A percentile compares a stretch with the other conserved stretches of the same genome.
These are phyloP conservation scores for Linnemannia hyalina DNA, from an alignment of 192 early-diverging fungal species.

Conservation along the genomic window DNA sequence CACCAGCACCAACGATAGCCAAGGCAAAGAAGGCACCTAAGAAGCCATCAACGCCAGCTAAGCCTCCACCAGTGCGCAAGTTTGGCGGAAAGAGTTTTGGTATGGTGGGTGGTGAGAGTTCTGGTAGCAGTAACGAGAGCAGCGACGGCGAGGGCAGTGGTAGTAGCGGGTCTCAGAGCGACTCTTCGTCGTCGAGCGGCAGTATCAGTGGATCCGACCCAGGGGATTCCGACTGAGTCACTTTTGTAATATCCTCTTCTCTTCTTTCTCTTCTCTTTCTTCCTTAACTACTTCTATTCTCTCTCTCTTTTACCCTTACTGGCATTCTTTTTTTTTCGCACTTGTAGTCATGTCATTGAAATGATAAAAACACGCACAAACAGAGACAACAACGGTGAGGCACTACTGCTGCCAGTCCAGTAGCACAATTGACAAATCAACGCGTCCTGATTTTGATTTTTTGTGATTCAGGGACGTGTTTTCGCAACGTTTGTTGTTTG, in stretches of 20 bases:
- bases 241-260: neutral
- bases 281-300: neutral
- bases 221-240: constrained; percentile 27
- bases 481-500: neutral
- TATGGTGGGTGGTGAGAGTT: constrained; percentile 40
- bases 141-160: constrained; percentile 40
- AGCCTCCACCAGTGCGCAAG: constrained; percentile 46
- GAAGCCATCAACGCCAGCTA: constrained; percentile 34
- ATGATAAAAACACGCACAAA: neutral
- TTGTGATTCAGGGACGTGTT: neutral
- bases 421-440: neutral
- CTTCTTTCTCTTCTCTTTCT: neutral
- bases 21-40: constrained; percentile 47
- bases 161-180: constrained; percentile 44
- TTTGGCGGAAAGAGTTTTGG: constrained; percentile 54
- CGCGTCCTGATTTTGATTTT: neutral
- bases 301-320: constrained; percentile 1
- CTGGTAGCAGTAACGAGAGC: constrained; percentile 48
- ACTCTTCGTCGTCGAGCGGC: constrained; percentile 32
- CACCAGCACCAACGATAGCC: constrained; percentile 10
- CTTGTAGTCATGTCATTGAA: neutral
- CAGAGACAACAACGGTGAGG: no score
- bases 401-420: no score
- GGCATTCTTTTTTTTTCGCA: neutral
- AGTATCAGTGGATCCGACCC: constrained; percentile 42